These are phyloP conservation scores for Quercus robur DNA, from an alignment of 306 rosid genomes.

Conservation along the genomic window DNA sequence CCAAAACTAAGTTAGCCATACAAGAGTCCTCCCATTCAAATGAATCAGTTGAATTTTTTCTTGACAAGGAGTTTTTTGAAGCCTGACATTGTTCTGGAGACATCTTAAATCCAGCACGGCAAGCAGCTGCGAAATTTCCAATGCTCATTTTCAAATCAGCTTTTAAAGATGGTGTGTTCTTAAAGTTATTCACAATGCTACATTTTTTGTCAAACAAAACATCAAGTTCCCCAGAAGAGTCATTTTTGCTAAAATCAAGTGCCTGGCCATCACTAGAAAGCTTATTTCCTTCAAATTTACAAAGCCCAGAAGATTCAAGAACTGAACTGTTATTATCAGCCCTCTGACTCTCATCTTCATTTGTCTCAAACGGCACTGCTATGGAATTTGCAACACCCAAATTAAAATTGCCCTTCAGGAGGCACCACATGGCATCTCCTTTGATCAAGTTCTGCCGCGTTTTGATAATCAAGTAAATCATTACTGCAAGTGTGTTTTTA, in stretches of 20 bases:
- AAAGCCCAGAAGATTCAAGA: neutral
- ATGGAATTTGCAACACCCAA: neutral
- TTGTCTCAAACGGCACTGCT: neutral
- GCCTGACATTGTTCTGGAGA: neutral
- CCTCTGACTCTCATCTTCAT: neutral
- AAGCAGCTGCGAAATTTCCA: neutral
- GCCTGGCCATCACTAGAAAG: neutral
- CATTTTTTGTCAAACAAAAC: neutral
- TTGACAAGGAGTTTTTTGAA: neutral
- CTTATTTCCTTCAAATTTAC: neutral
- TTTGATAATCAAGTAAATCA: neutral
- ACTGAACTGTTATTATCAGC: neutral
- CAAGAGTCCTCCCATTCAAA: conserved; percentile 4
- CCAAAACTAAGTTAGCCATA: neutral
- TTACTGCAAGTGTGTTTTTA: neutral
- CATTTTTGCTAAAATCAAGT: neutral
- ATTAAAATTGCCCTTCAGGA: conserved; percentile 1
- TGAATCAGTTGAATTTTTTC: neutral
- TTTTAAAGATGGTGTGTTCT: neutral
- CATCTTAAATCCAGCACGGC: neutral
- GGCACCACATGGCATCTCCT: conserved; percentile 6
- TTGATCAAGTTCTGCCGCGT: neutral
- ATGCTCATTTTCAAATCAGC: neutral
- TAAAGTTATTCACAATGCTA: neutral
- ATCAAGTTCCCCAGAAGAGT: neutral